A percentile compares a stretch with the other conserved stretches of the same genome.
phyloP scores from a whole-genome alignment of 1,284 basidiomycete species.

The Xanthoconium separans region DNA sequence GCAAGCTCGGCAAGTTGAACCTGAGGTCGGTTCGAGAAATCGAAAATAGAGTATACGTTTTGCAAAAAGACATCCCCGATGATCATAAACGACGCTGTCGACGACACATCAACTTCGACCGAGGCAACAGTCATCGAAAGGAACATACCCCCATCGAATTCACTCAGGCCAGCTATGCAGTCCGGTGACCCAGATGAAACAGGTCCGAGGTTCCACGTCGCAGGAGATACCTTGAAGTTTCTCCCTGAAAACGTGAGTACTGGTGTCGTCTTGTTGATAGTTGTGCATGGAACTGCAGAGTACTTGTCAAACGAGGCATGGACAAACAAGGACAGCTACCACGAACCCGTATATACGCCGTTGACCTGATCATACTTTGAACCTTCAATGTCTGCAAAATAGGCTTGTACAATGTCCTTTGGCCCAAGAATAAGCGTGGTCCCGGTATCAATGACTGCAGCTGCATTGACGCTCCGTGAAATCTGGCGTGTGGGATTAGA shows the following conservation, averaged over 20 bases:
- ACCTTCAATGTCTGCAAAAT: constrained; percentile 13
- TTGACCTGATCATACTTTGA: not conserved
- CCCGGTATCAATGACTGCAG: constrained; percentile 26
- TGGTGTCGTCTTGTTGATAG: constrained; percentile 12
- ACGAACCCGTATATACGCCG: constrained; percentile 15
- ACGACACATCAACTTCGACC: constrained; percentile 2
- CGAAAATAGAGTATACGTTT: constrained; percentile 24
- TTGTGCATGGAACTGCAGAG: constrained; percentile 22
- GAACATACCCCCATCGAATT: constrained; percentile 6
- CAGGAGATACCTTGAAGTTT: constrained; percentile 11
- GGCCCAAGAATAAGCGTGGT: constrained; percentile 25
- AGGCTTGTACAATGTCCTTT: not conserved
- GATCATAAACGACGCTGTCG: constrained; percentile 19
- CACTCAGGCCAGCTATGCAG: constrained; percentile 18
- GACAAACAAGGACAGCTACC: not conserved
- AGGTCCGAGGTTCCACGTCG: constrained; percentile 19
- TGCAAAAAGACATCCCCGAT: constrained; percentile 25
- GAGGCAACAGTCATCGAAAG: not conserved
- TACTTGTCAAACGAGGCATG: not conserved
- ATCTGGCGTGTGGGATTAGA: not conserved
- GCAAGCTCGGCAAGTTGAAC: constrained; percentile 21
- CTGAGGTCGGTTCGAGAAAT: constrained; percentile 8
- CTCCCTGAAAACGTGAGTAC: constrained; percentile 9
- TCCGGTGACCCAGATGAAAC: not conserved
- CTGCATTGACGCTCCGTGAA: not conserved